These are phyloP conservation scores for Hyaloperonospora brassicae DNA, from an alignment of 352 stramenopile genomes.

Conservation along the genomic window DNA sequence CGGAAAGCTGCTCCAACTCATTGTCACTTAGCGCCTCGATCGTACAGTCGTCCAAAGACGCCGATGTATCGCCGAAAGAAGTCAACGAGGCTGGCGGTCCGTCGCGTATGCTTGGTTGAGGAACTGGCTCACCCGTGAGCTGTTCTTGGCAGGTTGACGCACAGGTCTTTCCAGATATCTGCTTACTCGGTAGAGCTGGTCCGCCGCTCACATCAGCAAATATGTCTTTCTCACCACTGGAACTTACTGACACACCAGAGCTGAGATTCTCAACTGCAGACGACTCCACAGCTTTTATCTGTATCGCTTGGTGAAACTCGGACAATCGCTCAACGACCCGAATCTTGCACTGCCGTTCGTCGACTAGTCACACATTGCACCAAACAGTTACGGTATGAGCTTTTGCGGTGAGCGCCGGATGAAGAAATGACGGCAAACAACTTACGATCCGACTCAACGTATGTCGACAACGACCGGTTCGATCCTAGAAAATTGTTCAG, in stretches of 20 bases:
- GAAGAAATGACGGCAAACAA: slow-evolving; percentile 1
- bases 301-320: slow-evolving; percentile 77
- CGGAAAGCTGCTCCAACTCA: slow-evolving; percentile 68
- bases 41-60: slow-evolving; percentile 52
- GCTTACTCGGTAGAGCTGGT: slow-evolving; percentile 1
- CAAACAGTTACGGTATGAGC: slow-evolving; percentile 3
- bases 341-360: slow-evolving; percentile 85
- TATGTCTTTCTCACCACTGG: not conserved
- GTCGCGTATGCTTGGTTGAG: slow-evolving; percentile 2
- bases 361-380: slow-evolving; percentile 39
- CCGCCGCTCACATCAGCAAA: slow-evolving; percentile 5
- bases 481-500: slow-evolving; percentile 18
- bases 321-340: slow-evolving; percentile 75
- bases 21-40: slow-evolving; percentile 75
- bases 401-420: not conserved
- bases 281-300: slow-evolving; percentile 31
- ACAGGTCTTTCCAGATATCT: not conserved
- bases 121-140: slow-evolving; percentile 1
- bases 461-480: slow-evolving; percentile 45
- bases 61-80: slow-evolving; percentile 16
- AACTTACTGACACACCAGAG: slow-evolving; percentile 1
- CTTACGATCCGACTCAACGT: slow-evolving; percentile 63
- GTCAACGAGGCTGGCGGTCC: slow-evolving; percentile 3
- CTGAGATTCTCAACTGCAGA: slow-evolving; percentile 7
- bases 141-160: slow-evolving; percentile 13